Evolutionary conservation across 1,139 yeast species (phyloP), one percentile per base, ranked within the genome.

Genomic region (Kluyveromyces sp.): DNA sequence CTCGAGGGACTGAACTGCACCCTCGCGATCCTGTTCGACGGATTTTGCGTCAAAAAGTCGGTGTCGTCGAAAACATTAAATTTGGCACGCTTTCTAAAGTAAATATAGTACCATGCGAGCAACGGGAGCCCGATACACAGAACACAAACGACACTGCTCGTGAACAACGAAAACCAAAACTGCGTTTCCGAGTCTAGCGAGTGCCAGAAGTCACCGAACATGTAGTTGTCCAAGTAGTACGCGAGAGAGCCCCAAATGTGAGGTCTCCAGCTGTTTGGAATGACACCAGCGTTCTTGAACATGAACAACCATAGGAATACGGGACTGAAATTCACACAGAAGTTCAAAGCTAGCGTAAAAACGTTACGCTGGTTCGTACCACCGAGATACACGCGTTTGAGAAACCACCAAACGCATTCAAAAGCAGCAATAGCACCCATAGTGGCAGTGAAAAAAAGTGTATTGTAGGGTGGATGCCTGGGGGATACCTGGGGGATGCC

Each of bases 231-330:
- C 21, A 56, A 42, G 33, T 53, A 51, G 44, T 61, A 61, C 3
- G 64, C 61, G 10, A 53, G 43, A 45, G 57, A 54, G 29, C 57
- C 53, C 46, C 75, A 74, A 45, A 82, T 81, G 1, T 55, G 53
- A 0, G 88, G 89, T 49, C 87, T 68, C 50, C 74, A 68, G 4
- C 65, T 64, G 26, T 68, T 71, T 3, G 88, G 88, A 25, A 82
- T 79, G 7, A 71, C 47, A 4, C 78, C 78, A 2, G 86, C 84
- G 54, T 80, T 73, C 57, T 79, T 77, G 64, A 81, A 82, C 21
- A 79, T 71, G 44, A 66, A 50, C 41, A 81, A 63, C 88, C 88
- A 81, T 31, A 73, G 54, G 42, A 78, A 66, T 2, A 81, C 72
- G 0, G 81, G 82, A 4, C 71, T 60, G 59, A 79, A 79, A 59